A percentile compares a stretch with the other conserved stretches of the same genome.
These are phyloP conservation scores for Lactarius tabidus DNA, from an alignment of 768 basidiomycete species.

Conservation along the genomic window DNA sequence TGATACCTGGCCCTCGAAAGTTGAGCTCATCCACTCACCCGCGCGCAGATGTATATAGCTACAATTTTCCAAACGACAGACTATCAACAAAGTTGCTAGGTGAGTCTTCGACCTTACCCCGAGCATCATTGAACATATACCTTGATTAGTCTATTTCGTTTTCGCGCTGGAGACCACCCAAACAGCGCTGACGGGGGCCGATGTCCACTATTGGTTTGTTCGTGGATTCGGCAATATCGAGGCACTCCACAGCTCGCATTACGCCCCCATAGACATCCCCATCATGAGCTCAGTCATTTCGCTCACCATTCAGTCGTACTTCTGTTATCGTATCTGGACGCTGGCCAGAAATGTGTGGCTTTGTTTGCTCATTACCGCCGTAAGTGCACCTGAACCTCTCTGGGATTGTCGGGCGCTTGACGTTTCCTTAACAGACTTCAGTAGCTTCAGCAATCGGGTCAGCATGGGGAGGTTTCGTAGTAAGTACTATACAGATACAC, in stretches of 20 bases:
- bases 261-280: constrained; percentile 31
- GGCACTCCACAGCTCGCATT: constrained; percentile 26
- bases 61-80: constrained; percentile 17
- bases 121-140: not conserved
- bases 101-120: not conserved
- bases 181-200: constrained; percentile 28
- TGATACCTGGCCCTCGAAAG: not conserved
- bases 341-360: constrained; percentile 22
- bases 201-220: constrained; percentile 32
- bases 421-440: not conserved
- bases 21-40: not conserved
- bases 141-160: constrained; percentile 28
- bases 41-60: constrained; percentile 17
- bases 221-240: constrained; percentile 32
- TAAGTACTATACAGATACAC: not conserved
- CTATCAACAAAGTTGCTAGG: not conserved
- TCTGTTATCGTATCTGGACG: constrained; percentile 33
- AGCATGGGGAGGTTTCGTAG: constrained; percentile 15
- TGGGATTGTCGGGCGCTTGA: not conserved
- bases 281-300: constrained; percentile 29
- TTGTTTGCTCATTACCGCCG: constrained; percentile 6
- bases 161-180: constrained; percentile 31
- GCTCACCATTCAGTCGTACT: constrained; percentile 32
- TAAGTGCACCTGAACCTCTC: not conserved
- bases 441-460: not conserved